Evolutionary conservation across 2,329 filamentous ascomycete genomes (phyloP).

Genomic region (Claviceps quebecensis): DNA sequence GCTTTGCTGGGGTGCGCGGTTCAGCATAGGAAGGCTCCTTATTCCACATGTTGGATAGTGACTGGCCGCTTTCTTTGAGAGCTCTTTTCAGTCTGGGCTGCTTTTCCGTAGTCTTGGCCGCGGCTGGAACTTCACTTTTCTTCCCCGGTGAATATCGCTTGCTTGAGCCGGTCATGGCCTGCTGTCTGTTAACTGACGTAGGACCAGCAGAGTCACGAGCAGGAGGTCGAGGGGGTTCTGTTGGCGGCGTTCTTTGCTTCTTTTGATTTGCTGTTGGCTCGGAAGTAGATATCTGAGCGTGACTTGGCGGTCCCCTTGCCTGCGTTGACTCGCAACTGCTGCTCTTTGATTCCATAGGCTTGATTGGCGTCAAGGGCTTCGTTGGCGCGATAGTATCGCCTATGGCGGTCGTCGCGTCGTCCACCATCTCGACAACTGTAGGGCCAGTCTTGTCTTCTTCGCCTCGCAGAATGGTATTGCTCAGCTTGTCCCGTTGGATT

Average conservation of each 20-base stretch:
- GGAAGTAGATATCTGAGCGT: neutral
- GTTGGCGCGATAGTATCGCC: neutral
- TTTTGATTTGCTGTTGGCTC: conserved; percentile 30
- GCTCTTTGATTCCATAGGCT: neutral
- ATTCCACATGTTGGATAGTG: conserved; percentile 33
- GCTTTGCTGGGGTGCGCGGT: conserved; percentile 8
- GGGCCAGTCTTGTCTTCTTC: conserved; percentile 16
- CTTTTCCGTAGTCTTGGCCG: conserved; percentile 11
- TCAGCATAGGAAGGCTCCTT: conserved; percentile 26
- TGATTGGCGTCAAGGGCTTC: neutral
- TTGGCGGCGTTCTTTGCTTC: conserved; percentile 24
- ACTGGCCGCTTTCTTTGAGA: conserved; percentile 34
- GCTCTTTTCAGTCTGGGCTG: conserved; percentile 26
- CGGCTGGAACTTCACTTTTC: conserved; percentile 12
- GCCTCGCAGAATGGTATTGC: conserved; percentile 24
- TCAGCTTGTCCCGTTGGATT: conserved; percentile 38
- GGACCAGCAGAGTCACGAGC: conserved; percentile 9
- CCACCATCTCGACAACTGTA: conserved; percentile 15
- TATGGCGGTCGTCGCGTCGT: conserved; percentile 10
- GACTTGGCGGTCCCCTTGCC: neutral
- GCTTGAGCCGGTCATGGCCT: neutral
- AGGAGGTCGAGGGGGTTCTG: conserved; percentile 2
- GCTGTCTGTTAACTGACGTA: conserved; percentile 4
- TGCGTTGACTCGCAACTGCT: neutral
- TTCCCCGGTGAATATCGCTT: conserved; percentile 14